These are phyloP conservation scores for Breynia disticha DNA, from an alignment of 441 rosid genomes.

Conservation along the genomic window DNA sequence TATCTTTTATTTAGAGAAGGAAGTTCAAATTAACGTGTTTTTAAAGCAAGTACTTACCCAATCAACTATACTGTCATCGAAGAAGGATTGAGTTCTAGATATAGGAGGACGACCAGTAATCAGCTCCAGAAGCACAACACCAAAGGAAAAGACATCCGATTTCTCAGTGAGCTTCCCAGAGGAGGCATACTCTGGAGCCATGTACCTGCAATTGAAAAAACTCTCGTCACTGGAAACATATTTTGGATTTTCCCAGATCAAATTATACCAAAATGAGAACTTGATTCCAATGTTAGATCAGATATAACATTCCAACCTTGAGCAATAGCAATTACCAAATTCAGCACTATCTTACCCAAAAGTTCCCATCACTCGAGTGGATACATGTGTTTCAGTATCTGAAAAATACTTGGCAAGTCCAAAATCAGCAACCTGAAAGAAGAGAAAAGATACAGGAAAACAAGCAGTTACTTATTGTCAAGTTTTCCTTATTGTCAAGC, in stretches of 20 bases:
- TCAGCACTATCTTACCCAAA: conserved; percentile 51
- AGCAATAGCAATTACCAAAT: too few species aligned
- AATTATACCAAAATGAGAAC: background rate
- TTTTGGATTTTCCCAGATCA: conserved; percentile 1
- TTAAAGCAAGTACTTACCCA: conserved; percentile 45
- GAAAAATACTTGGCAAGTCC: conserved; percentile 79
- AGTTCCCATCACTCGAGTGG: conserved; percentile 96
- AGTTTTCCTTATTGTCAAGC: too few species aligned
- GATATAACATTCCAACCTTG: too few species aligned
- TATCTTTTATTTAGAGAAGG: background rate
- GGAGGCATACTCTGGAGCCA: conserved; percentile 95
- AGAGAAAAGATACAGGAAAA: conserved; percentile 3
- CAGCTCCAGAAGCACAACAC: conserved; percentile 88
- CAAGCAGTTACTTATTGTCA: too few species aligned
- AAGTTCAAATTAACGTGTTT: background rate
- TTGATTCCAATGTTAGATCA: background rate
- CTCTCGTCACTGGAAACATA: background rate
- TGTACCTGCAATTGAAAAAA: conserved; percentile 35
- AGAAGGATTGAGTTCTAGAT: conserved; percentile 38
- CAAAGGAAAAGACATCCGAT: conserved; percentile 91
- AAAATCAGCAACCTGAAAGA: conserved; percentile 80
- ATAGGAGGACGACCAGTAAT: conserved; percentile 77
- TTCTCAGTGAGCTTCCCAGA: conserved; percentile 89
- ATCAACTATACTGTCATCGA: conserved; percentile 84
- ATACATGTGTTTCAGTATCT: conserved; percentile 81